These are phyloP conservation scores for Eremochloa ophiuroides DNA, from an alignment of 176 grass and related monocot species.

Conservation along the genomic window DNA sequence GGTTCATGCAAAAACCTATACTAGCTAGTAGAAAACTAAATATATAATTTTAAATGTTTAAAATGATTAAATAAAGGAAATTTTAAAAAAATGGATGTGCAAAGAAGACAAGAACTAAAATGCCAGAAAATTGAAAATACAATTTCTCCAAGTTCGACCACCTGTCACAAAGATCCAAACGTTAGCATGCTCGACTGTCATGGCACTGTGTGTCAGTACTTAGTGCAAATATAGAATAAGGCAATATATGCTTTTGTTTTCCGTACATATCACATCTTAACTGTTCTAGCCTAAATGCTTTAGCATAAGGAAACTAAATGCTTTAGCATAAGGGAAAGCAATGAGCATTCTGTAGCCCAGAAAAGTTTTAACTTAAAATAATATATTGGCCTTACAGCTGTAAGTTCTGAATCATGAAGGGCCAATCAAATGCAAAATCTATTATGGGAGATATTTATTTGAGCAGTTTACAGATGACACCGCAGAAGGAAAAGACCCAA, in stretches of 20 bases:
- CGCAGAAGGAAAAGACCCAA: background rate
- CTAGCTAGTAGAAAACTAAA: background rate
- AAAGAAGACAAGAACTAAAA: background rate
- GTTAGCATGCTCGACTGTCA: background rate
- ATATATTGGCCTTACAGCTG: background rate
- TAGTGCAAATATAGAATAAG: background rate
- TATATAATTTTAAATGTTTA: background rate
- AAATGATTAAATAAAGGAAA: background rate
- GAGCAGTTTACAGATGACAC: slow-evolving; percentile 30
- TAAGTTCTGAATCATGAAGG: slow-evolving; percentile 12
- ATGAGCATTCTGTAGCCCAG: background rate
- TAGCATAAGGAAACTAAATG: background rate
- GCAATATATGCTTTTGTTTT: background rate
- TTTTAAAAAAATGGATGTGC: background rate
- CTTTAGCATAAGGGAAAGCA: background rate
- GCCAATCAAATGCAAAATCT: background rate
- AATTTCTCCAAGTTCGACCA: background rate
- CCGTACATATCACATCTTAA: background rate
- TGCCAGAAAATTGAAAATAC: background rate
- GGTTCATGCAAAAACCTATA: no score
- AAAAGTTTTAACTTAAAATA: background rate
- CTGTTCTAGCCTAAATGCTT: background rate
- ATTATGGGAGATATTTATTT: background rate
- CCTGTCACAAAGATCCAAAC: background rate
- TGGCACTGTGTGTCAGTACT: no score